Conservation (phyloP, 1,284 basidiomycete genomes). For the Moniliophthora roreri region DNA sequence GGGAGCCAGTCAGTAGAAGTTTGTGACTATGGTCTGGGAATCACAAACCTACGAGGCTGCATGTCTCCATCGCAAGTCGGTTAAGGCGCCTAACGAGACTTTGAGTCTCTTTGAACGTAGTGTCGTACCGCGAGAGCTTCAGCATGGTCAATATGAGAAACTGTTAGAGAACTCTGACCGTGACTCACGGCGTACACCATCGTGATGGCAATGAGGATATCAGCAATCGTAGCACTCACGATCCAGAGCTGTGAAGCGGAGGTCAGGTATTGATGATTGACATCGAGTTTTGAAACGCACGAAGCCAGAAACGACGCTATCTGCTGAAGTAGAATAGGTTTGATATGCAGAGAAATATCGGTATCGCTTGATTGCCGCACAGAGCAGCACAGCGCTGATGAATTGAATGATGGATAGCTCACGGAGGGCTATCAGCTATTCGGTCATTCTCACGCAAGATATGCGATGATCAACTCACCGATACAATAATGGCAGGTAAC, state of each 20-base stretch:
- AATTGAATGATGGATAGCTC: not conserved
- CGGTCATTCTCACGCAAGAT: not conserved
- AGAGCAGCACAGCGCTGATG: too few species aligned
- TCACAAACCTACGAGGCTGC: not conserved
- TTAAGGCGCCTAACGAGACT: not conserved
- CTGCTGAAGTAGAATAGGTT: too few species aligned
- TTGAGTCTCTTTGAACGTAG: not conserved
- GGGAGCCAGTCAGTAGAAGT: too few species aligned
- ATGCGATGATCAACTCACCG: not conserved
- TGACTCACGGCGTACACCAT: too few species aligned
- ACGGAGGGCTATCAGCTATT: not conserved
- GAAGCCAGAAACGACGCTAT: too few species aligned
- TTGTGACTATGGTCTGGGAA: not conserved
- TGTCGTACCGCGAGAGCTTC: not conserved
- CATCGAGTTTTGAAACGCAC: too few species aligned
- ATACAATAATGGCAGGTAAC: not conserved
- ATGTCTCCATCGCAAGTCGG: not conserved
- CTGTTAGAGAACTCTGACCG: not conserved
- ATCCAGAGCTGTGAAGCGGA: too few species aligned
- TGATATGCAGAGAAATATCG: too few species aligned
- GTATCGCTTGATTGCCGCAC: too few species aligned
- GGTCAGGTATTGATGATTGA: too few species aligned
- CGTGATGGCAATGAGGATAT: too few species aligned
- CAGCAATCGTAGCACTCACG: too few species aligned
- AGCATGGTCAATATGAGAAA: not conserved